Evolutionary conservation across 495 filamentous ascomycete genomes (phyloP).

Genomic region (Hypoxylon lienhwacheense): DNA sequence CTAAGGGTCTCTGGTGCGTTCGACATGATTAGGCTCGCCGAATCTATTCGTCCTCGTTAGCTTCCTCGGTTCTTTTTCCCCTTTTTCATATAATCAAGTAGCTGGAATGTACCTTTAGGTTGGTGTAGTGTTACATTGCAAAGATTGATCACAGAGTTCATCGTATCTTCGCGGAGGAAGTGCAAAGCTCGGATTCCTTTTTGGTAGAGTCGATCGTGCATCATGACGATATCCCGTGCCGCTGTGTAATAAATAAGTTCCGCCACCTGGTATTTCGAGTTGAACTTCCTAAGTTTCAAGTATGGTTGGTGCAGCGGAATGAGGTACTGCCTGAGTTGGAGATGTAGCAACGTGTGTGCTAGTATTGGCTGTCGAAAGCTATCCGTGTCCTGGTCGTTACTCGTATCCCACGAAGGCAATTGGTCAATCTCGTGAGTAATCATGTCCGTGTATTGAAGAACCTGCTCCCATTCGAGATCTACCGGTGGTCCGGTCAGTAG

Average conservation of each 20-base stretch:
- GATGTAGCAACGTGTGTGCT: constrained; percentile 37
- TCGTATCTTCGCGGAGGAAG: constrained; percentile 41
- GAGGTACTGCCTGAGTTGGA: constrained; percentile 42
- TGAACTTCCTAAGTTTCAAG: constrained; percentile 36
- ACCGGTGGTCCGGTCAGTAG: constrained; percentile 33
- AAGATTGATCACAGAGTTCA: constrained; percentile 39
- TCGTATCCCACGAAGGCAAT: constrained; percentile 39
- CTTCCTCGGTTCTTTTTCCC: too few species aligned
- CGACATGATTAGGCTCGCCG: constrained; percentile 32
- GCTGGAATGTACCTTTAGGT: constrained; percentile 41
- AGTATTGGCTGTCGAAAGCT: constrained; percentile 34
- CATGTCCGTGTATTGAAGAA: constrained; percentile 41
- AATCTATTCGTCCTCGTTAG: constrained; percentile 31
- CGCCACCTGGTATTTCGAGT: constrained; percentile 34
- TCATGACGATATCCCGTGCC: constrained; percentile 40
- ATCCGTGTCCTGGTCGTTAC: constrained; percentile 17
- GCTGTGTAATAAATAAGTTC: constrained; percentile 42
- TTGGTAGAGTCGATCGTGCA: constrained; percentile 37
- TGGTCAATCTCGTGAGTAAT: constrained; percentile 40
- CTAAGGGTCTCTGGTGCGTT: constrained; percentile 38
- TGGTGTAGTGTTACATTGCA: constrained; percentile 54
- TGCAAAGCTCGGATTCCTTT: constrained; percentile 38
- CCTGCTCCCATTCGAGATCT: constrained; percentile 38
- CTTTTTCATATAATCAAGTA: background rate
- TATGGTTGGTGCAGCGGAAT: constrained; percentile 41